phyloP scores from a whole-genome alignment of 352 stramenopile genomes.

The Phytophthora pisi region DNA sequence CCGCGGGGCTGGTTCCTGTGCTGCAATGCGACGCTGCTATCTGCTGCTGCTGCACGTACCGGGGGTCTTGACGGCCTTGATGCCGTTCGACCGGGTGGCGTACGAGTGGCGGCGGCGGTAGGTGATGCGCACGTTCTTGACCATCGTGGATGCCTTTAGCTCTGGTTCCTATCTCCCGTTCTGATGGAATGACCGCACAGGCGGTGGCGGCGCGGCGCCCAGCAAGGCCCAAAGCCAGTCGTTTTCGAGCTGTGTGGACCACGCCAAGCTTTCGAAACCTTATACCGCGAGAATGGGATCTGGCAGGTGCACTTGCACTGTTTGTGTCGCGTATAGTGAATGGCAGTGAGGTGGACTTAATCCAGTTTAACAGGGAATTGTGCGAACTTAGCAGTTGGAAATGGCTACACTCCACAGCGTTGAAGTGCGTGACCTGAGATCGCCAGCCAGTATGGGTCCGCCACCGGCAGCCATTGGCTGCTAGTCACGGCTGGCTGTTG shows the following conservation, averaged over 20 bases:
- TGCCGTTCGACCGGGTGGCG: conserved; percentile 94
- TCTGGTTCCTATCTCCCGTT: conserved; percentile 78
- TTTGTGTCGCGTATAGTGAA: background rate
- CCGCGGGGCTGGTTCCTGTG: no score
- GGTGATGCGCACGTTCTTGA: conserved; percentile 95
- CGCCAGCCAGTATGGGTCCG: no score
- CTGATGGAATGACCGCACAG: conserved; percentile 56
- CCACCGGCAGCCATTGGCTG: no score
- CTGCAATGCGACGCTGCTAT: background rate
- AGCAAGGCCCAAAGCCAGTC: conserved; percentile 55
- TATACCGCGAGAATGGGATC: background rate
- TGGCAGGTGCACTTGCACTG: background rate
- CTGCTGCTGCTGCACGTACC: conserved; percentile 59
- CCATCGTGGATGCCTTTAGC: conserved; percentile 70
- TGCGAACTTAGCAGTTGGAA: background rate
- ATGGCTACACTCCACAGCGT: no score
- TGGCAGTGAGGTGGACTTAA: background rate
- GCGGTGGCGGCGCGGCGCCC: conserved; percentile 18
- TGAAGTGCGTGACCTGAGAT: no score
- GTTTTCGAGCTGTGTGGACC: conserved; percentile 40
- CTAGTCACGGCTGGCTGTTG: no score
- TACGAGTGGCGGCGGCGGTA: conserved; percentile 97
- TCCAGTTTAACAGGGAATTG: background rate
- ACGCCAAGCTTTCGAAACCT: background rate
- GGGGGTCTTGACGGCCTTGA: conserved; percentile 96